A percentile compares a stretch with the other conserved stretches of the same genome.
These are phyloP conservation scores for Daedalea quercina DNA, from an alignment of 768 basidiomycete genomes.

Conservation along the genomic window DNA sequence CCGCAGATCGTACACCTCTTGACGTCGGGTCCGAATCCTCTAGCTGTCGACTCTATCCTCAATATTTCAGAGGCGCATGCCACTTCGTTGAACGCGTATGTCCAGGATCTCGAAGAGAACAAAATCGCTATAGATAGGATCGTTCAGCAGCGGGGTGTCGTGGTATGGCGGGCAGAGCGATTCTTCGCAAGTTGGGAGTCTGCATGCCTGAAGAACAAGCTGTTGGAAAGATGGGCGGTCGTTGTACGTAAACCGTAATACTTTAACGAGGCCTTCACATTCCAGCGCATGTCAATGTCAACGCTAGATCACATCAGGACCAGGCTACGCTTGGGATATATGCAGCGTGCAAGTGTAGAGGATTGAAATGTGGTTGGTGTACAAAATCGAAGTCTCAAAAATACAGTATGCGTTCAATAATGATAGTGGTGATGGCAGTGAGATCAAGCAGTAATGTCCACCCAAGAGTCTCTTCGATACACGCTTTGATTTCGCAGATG, in stretches of 20 bases:
- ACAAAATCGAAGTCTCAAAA: no score
- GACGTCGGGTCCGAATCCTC: slow-evolving; percentile 13
- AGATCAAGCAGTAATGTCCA: slow-evolving; percentile 2
- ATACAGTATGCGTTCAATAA: no score
- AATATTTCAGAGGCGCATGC: slow-evolving; percentile 20
- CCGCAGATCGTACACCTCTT: slow-evolving; percentile 11
- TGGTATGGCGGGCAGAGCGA: slow-evolving; percentile 19
- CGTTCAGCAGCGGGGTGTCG: slow-evolving; percentile 13
- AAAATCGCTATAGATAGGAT: slow-evolving; percentile 8
- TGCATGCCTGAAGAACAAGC: slow-evolving; percentile 10
- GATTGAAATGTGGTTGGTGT: no score
- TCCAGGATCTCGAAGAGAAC: slow-evolving; percentile 13
- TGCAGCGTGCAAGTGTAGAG: neutral
- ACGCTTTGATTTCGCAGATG: slow-evolving; percentile 19
- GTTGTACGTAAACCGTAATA: slow-evolving; percentile 7
- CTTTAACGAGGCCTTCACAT: no score
- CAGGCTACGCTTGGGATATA: no score
- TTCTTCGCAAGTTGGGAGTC: slow-evolving; percentile 20
- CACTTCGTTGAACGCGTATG: slow-evolving; percentile 10
- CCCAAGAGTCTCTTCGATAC: slow-evolving; percentile 12
- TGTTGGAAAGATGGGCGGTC: slow-evolving; percentile 19
- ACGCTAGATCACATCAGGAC: no score
- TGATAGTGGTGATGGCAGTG: no score
- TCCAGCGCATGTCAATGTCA: no score
- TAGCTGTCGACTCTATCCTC: slow-evolving; percentile 14